Evolutionary conservation across 345 rosid genomes (phyloP), one percentile per base, ranked within the genome.

Genomic region (thale cress (Arabidopsis thaliana)): DNA sequence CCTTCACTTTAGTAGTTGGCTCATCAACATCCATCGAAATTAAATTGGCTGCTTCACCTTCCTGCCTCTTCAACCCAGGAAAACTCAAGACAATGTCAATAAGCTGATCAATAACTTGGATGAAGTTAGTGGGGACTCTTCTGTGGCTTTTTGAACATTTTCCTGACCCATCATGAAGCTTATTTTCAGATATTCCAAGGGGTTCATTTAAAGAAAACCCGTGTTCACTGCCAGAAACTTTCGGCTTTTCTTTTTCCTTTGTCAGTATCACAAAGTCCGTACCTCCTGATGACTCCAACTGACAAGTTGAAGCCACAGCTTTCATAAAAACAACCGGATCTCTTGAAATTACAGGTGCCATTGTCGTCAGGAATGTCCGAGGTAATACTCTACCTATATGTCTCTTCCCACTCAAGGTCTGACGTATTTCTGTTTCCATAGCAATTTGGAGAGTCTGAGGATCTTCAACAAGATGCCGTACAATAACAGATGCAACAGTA

Each of bases 381-480:
- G 96, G 80, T 41, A 83, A 80, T 42, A 89, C 82, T 67, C 87
- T 91, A 23, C 96, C 98, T 41, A 86, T 83, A 76, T 86, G 89
- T 78, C 95, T 72, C 75, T 82, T 87, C 73, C 87, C 88, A 85
- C 84, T 85, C 76, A 94, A 82, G 63, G 85, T 83, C 84, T 91
- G 96, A 16, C 88, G 81, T 74, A 94, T 91, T 83, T 94, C 98
- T 85, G 90, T 83, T 74, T 94, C 98, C 97, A 94, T 94, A 5
- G 98, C 97, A 51, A 86, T 83, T 87, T 94, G 98, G 79, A 94
- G 85, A 32, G 96, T 94, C 78, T 88, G 98, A 68, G 98, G 95
- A 82, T 94, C 98, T 84, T 94, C 98, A 69, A 94, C 86, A 52
- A 94, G 96, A 85, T 94, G 98, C 6, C 96, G 82, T 22, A 91